Evolutionary conservation across 2,329 filamentous ascomycete genomes (phyloP).

Genomic region (Penicillium sp.): DNA sequence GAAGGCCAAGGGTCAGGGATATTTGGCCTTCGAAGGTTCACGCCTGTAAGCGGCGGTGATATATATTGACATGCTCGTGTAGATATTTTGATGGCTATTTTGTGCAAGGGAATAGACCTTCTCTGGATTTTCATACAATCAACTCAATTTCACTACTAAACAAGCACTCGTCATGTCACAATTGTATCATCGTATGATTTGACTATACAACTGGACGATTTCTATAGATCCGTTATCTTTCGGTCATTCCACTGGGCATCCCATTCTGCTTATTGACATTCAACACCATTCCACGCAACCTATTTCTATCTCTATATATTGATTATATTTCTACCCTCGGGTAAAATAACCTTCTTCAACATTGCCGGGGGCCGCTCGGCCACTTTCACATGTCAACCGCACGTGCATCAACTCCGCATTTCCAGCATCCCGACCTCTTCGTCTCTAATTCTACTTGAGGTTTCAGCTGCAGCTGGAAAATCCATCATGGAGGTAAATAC

Average conservation of each 20-base stretch:
- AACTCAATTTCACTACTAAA: neutral
- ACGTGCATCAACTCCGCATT: slow-evolving; percentile 28
- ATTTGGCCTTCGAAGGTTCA: slow-evolving; percentile 22
- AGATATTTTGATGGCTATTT: neutral
- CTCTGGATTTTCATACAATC: rapidly evolving
- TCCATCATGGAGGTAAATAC: slow-evolving; percentile 28
- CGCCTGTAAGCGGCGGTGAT: slow-evolving; percentile 11
- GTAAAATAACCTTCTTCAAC: neutral
- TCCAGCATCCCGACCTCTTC: slow-evolving; percentile 10
- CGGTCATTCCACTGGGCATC: neutral
- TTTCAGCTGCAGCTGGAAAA: slow-evolving; percentile 3
- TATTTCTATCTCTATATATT: neutral
- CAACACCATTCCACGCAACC: neutral
- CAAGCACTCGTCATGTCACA: neutral
- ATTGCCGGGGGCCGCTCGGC: slow-evolving; percentile 11
- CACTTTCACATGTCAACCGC: slow-evolving; percentile 27
- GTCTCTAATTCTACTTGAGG: slow-evolving; percentile 4
- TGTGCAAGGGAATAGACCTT: too few relatives aligned
- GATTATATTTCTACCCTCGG: neutral
- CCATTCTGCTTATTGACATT: neutral
- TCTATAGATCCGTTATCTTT: neutral
- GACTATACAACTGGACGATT: neutral
- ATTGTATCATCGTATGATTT: neutral
- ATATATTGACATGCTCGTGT: neutral
- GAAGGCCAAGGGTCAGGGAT: slow-evolving; percentile 20